Conservation (phyloP, 1,139 yeast species). For the Diutina sp. region DNA sequence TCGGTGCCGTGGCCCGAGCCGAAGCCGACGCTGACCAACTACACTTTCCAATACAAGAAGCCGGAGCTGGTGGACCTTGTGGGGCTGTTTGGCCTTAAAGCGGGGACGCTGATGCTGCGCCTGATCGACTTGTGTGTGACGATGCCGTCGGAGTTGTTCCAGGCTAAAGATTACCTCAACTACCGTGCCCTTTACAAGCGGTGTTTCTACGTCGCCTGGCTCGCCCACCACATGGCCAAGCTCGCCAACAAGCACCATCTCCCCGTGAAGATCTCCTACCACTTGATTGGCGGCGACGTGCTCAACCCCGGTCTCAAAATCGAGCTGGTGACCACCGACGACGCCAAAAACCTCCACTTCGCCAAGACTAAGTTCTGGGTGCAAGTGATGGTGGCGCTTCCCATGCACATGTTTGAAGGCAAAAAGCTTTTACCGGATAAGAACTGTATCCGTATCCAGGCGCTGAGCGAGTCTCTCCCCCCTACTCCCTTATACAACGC, state of each 20-base stretch:
- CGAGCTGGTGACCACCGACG: conserved; percentile 36
- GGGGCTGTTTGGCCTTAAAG: conserved; percentile 83
- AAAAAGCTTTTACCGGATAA: conserved; percentile 70
- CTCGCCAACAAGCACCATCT: conserved; percentile 40
- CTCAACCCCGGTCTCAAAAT: conserved; percentile 52
- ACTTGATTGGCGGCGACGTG: conserved; percentile 53
- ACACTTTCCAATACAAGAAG: conserved; percentile 53
- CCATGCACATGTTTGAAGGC: conserved; percentile 55
- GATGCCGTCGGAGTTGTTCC: conserved; percentile 68
- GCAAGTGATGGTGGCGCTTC: conserved; percentile 62
- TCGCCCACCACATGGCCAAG: conserved; percentile 51
- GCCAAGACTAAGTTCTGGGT: conserved; percentile 60
- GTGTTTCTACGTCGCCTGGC: conserved; percentile 71
- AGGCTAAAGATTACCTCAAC: conserved; percentile 80
- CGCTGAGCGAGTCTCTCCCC: conserved; percentile 31
- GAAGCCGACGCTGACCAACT: conserved; percentile 57
- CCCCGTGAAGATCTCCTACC: conserved; percentile 42
- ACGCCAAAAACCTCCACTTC: conserved; percentile 39
- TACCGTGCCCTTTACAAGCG: conserved; percentile 84
- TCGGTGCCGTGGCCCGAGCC: conserved; percentile 86
- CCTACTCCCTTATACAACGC: conserved; percentile 85
- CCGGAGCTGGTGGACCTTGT: conserved; percentile 72
- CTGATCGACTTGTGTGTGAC: conserved; percentile 68
- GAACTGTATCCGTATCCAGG: conserved; percentile 64
- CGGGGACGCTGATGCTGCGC: conserved; percentile 48